Base-by-base conservation (phyloP, 176 grass and related monocot genomes). In the Eragrostis curvula region DNA sequence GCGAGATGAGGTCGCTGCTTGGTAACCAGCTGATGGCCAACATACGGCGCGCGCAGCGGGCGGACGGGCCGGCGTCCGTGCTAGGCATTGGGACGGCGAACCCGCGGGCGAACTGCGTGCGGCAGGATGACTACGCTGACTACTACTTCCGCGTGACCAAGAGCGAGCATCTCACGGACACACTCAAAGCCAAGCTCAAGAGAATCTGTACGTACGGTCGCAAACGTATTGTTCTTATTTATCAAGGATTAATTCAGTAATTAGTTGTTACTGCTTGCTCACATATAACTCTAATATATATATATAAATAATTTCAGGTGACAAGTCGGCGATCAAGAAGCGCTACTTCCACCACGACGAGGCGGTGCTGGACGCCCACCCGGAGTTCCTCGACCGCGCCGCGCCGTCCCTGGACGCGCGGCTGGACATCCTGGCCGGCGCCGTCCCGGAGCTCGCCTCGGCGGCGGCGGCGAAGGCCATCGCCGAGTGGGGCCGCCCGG, bases 61-160 rank as follows among this genome's bases (percentile, higher is more conserved):
- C 87, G 7, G 81, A 7, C 43, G 9, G 43, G 1, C 43, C 9
- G 6, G 43, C 43, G 8, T 45, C 83, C 32, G 74, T 92, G 21
- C 87, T 92, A 0, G 90, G 87, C 8, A 84, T 92, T 55, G 90
- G 90, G 49, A 92, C 90, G 12, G 90, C 90, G 10, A 86, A 60
- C 12, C 90, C 90, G n/a, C n/a, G n/a, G 9, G 84, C 23, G 24
- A 84, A 92, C 79, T 79, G 76, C 47, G 27, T 92, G 11, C 24
- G 49, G 6, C 90, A 92, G 64, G 87, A 80, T 7, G 80, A 92
- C 51, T 92, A 87, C 73, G 53, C 87, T 1, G 90, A 89, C 46
- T 89, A 83, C 74, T 89, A 92, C 87, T 92, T 92, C 52, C 87
- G 90, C 69, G 86, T 92, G 36, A 92, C 90, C 32, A 75, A 76